These are phyloP conservation scores for Pleurotus sapidus DNA, from an alignment of 768 basidiomycete genomes.

Conservation along the genomic window DNA sequence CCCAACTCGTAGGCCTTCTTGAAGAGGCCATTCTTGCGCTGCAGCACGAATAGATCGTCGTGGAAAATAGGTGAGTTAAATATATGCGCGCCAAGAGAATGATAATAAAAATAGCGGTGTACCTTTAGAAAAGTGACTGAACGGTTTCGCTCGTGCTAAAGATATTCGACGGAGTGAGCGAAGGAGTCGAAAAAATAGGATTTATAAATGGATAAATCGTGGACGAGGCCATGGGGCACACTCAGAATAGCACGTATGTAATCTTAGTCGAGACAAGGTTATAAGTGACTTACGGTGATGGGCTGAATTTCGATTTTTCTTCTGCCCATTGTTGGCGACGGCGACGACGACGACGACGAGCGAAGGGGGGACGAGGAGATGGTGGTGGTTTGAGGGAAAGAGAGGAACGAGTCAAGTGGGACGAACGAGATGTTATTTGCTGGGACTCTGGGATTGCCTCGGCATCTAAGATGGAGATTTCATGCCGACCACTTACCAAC, in stretches of 20 bases:
- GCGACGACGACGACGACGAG: not conserved
- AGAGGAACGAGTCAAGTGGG: not conserved
- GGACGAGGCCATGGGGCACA: constrained; percentile 14
- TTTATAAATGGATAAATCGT: constrained; percentile 14
- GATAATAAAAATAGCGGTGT: constrained; percentile 63
- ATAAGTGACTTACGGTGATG: constrained; percentile 56
- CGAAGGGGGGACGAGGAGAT: not conserved
- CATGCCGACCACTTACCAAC: not conserved
- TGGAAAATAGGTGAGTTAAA: constrained; percentile 22
- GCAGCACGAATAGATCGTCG: constrained; percentile 17
- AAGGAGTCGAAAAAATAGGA: constrained; percentile 23
- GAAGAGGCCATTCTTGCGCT: constrained; percentile 90
- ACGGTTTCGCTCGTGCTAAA: constrained; percentile 88
- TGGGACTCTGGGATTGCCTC: not conserved
- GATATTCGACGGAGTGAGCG: constrained; percentile 29
- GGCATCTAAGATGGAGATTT: not conserved
- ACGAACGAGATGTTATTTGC: not conserved
- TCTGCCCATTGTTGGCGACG: constrained; percentile 53
- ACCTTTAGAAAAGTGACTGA: constrained; percentile 91
- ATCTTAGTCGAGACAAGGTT: not conserved
- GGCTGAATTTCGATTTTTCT: constrained; percentile 84
- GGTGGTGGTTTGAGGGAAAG: not conserved
- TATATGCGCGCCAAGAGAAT: constrained; percentile 44
- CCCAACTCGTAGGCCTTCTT: constrained; percentile 90
- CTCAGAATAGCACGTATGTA: constrained; percentile 10